Percentiles rank a stretch among this genome's conserved stretches.
These are phyloP conservation scores for Penicillium sp. DNA, from an alignment of 2,329 filamentous ascomycete species.

Conservation along the genomic window DNA sequence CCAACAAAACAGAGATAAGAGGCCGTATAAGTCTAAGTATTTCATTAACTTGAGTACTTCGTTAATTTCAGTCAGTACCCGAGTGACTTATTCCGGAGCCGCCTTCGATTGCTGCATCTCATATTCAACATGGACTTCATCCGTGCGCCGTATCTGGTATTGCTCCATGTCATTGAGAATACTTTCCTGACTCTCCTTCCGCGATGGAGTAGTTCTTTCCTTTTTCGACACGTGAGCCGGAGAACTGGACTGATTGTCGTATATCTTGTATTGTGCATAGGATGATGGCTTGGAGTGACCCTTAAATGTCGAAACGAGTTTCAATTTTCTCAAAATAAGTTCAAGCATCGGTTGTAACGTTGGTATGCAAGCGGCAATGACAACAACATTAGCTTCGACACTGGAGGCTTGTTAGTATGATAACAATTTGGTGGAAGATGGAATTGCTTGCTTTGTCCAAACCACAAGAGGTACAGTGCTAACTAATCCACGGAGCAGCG, in stretches of 20 bases:
- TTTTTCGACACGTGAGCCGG: not conserved
- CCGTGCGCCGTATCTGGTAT: conserved; percentile 19
- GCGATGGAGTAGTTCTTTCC: not conserved
- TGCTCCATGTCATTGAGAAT: conserved; percentile 11
- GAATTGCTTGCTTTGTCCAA: conserved; percentile 42
- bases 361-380: conserved; percentile 35
- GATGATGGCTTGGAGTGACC: not conserved
- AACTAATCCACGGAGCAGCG: conserved; percentile 13
- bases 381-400: conserved; percentile 31
- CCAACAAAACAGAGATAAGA: too few species aligned
- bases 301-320: not conserved
- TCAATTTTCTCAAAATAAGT: conserved; percentile 12
- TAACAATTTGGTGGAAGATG: not conserved
- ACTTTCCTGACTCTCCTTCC: conserved; percentile 15
- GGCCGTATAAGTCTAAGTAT: not conserved
- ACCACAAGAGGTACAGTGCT: conserved; percentile 43
- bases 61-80: not conserved
- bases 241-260: not conserved
- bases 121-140: conserved; percentile 20
- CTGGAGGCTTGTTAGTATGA: conserved; percentile 7
- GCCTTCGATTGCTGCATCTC: conserved; percentile 9
- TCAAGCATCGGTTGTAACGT: conserved; percentile 33
- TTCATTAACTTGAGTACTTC: not conserved
- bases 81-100: too few species aligned
- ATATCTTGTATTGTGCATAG: not conserved